Percentiles rank a stretch among this genome's conserved stretches.
Conservation (phyloP, 768 basidiomycete genomes). For the Boletales sp. region DNA sequence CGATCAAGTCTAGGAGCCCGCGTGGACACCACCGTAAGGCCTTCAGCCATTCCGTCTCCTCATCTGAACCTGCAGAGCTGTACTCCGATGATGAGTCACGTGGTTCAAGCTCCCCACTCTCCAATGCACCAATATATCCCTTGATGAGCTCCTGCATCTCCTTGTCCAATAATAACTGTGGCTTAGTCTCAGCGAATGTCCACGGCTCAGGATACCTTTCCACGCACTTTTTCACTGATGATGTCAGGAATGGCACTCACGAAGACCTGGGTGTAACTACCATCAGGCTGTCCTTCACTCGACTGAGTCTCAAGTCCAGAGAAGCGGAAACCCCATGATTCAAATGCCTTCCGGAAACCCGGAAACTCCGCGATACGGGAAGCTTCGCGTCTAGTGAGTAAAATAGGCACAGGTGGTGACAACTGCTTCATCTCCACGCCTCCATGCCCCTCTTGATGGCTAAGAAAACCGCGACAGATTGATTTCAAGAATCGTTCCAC, state of each 20-base stretch:
- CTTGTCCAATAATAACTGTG: slow-evolving; percentile 58
- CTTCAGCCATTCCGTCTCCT: slow-evolving; percentile 54
- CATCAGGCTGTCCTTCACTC: slow-evolving; percentile 18
- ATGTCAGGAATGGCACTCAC: slow-evolving; percentile 65
- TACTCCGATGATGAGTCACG: slow-evolving; percentile 15
- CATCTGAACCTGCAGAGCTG: slow-evolving; percentile 6
- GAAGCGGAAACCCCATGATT: slow-evolving; percentile 69
- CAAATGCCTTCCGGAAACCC: slow-evolving; percentile 47
- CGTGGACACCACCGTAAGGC: slow-evolving; percentile 81
- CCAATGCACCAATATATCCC: slow-evolving; percentile 61
- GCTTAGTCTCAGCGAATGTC: slow-evolving; percentile 9
- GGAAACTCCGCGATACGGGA: slow-evolving; percentile 41
- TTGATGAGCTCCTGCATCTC: slow-evolving; percentile 78
- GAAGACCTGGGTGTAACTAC: slow-evolving; percentile 59
- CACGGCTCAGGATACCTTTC: background rate
- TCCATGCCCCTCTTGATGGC: slow-evolving; percentile 32
- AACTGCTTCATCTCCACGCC: slow-evolving; percentile 42
- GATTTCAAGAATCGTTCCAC: slow-evolving; percentile 80
- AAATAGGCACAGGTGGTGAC: slow-evolving; percentile 52
- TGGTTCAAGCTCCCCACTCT: slow-evolving; percentile 39
- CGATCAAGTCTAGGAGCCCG: slow-evolving; percentile 76
- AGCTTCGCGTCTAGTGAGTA: slow-evolving; percentile 68
- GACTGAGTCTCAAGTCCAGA: slow-evolving; percentile 31
- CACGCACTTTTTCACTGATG: slow-evolving; percentile 60
- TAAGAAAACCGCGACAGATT: slow-evolving; percentile 67